These are phyloP conservation scores for Madurella mycetomatis DNA, from an alignment of 2,329 filamentous ascomycete species.

Conservation along the genomic window DNA sequence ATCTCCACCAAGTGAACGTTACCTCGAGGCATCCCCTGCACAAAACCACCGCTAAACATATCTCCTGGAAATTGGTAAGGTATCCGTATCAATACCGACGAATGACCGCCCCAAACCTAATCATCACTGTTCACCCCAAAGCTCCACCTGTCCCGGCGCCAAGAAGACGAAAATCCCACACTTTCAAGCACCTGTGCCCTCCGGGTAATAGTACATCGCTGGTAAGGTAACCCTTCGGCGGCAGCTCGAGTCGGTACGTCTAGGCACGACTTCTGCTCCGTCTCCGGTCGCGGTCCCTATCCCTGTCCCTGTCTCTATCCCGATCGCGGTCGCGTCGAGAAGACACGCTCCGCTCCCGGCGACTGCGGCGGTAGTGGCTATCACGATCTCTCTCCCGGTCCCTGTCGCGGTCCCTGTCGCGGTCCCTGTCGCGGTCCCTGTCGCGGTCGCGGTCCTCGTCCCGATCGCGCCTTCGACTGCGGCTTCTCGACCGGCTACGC, in stretches of 20 bases:
- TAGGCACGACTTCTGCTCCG: slow-evolving; percentile 29
- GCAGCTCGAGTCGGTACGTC: neutral
- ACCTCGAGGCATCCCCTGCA: no score
- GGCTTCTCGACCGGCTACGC: slow-evolving; percentile 17
- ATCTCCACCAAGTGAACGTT: no score
- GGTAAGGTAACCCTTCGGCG: neutral
- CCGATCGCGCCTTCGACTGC: slow-evolving; percentile 12
- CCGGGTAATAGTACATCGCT: neutral
- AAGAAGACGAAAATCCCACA: no score
- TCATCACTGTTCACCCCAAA: no score
- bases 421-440: slow-evolving; percentile 9
- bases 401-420: slow-evolving; percentile 15
- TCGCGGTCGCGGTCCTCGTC: slow-evolving; percentile 12
- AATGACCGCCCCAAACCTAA: no score
- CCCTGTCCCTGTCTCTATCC: slow-evolving; percentile 27
- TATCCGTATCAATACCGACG: no score
- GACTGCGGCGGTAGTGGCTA: slow-evolving; percentile 2
- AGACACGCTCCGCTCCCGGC: slow-evolving; percentile 10
- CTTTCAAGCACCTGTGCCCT: no score
- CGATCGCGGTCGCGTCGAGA: slow-evolving; percentile 28
- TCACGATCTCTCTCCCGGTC: slow-evolving; percentile 17
- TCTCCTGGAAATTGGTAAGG: no score
- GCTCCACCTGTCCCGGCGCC: no score
- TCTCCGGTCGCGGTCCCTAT: slow-evolving; percentile 24
- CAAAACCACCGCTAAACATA: no score